Evolutionary conservation across 257 asterid genomes (phyloP).

Genomic region (Primulina tabacum): DNA sequence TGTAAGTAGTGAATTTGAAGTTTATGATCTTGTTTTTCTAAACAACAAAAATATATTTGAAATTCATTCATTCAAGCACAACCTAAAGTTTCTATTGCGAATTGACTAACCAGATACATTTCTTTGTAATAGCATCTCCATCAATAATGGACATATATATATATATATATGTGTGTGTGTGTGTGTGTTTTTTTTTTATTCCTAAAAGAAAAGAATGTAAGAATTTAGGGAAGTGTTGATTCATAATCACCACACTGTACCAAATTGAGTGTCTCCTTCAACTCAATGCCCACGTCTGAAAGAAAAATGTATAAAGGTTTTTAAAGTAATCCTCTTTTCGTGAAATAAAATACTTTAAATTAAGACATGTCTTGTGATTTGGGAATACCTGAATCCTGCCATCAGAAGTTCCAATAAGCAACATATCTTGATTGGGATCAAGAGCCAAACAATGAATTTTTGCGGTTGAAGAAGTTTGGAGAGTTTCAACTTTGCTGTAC

Average conservation of each 20-base stretch:
- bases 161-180: background rate
- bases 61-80: too few relatives aligned
- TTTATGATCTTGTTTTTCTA: too few relatives aligned
- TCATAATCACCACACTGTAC: background rate
- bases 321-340: background rate
- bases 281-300: slow-evolving; percentile 67
- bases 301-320: background rate
- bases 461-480: slow-evolving; percentile 44
- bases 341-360: background rate
- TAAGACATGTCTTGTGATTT: background rate
- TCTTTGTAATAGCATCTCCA: background rate
- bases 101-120: background rate
- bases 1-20: too few relatives aligned
- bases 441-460: slow-evolving; percentile 65
- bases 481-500: slow-evolving; percentile 58
- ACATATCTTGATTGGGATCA: slow-evolving; percentile 50
- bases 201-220: background rate
- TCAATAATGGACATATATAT: background rate
- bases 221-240: background rate
- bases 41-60: too few relatives aligned
- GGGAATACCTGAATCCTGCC: slow-evolving; percentile 70
- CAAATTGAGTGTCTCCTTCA: slow-evolving; percentile 27
- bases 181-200: too few relatives aligned
- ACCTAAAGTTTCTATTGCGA: too few relatives aligned
- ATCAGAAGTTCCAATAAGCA: slow-evolving; percentile 72